phyloP scores from a whole-genome alignment of 257 asterid genomes.

The Solanum ossicruentum region DNA sequence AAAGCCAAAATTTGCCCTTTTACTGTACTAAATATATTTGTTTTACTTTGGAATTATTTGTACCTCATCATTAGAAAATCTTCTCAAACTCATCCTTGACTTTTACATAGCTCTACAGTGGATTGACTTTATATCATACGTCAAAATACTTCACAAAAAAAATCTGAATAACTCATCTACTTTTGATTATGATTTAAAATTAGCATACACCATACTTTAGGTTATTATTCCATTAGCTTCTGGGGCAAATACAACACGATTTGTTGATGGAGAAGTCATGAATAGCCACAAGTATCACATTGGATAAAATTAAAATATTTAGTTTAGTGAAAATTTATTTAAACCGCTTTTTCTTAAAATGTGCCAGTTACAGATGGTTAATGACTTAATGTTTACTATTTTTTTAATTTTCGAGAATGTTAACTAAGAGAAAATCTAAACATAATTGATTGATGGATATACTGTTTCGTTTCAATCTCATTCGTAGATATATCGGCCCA shows the following conservation, averaged over 20 bases:
- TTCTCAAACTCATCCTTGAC: background rate
- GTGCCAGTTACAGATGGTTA: background rate
- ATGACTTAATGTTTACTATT: too few species aligned
- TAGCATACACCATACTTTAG: background rate
- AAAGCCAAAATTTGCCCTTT: background rate
- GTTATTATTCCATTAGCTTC: background rate
- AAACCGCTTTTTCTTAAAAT: background rate
- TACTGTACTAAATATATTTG: background rate
- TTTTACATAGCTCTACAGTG: background rate
- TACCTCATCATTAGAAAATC: background rate
- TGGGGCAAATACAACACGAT: background rate
- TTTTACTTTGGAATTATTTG: background rate
- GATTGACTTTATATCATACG: background rate
- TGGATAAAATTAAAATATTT: background rate
- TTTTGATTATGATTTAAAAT: background rate
- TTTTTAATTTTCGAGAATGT: background rate
- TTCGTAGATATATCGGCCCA: background rate
- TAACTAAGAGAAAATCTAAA: background rate
- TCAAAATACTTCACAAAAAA: background rate
- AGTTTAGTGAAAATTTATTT: background rate
- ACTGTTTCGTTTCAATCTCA: background rate
- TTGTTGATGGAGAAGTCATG: background rate
- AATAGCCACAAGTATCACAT: background rate
- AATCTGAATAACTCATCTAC: background rate
- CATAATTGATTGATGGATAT: background rate